Evolutionary conservation across 2,329 filamentous ascomycete genomes (phyloP).

Genomic region (Penicillium sp.): DNA sequence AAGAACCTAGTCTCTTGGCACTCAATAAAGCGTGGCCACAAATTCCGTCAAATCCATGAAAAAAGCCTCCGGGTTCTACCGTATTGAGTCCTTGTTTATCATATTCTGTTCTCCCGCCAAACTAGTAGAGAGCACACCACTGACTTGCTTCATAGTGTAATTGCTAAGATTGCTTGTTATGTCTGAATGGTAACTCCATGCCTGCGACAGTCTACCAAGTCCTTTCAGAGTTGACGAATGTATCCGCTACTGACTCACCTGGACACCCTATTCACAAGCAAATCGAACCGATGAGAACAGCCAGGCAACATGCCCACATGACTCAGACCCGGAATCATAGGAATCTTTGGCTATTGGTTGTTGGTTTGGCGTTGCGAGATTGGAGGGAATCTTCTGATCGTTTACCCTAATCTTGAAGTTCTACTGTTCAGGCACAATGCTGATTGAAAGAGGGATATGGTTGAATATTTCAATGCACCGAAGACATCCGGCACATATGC

Average conservation of each 20-base stretch:
- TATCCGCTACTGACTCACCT: neutral
- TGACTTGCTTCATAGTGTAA: neutral
- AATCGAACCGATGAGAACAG: neutral
- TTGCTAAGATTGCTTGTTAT: neutral
- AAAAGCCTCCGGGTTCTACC: neutral
- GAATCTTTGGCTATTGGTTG: neutral
- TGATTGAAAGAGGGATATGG: constrained; percentile 6
- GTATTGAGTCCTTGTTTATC: neutral
- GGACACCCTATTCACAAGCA: neutral
- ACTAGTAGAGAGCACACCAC: neutral
- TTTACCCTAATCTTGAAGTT: neutral
- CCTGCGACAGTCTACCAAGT: no score
- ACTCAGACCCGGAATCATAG: neutral
- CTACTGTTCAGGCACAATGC: neutral
- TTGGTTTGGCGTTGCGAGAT: neutral
- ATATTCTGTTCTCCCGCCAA: neutral
- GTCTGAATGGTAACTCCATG: neutral
- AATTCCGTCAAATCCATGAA: neutral
- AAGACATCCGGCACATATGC: constrained; percentile 7
- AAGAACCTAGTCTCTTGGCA: neutral
- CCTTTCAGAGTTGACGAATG: neutral
- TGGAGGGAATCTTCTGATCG: neutral
- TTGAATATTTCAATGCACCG: constrained; percentile 7
- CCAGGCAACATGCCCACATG: neutral
- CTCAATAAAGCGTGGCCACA: neutral